Base-by-base conservation (phyloP, 164 flowering plant species). In the Vitis rotundifolia region DNA sequence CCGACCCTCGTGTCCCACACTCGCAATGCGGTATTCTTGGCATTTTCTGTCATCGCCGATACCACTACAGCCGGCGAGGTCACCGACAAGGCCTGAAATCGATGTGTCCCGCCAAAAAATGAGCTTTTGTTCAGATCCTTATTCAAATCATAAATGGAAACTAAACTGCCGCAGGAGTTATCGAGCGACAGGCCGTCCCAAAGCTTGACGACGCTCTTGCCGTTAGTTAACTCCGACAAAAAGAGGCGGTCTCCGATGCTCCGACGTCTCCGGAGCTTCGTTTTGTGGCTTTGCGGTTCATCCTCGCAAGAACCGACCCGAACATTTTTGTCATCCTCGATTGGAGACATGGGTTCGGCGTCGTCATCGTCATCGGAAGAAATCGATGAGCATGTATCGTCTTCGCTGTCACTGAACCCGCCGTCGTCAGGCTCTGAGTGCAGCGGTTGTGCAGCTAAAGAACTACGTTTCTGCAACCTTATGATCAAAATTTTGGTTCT, bases 151-250 rank as follows among this genome's bases (percentile, higher is more conserved):
- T 78, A 83, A 18, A 84, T 50, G 10, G 88, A 74, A 49, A 84
- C 72, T 0, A 67, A 62, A 49, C 75, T 78, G 8, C 63, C 59
- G 3, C 75, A 49, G 0, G 76, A 53, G 28, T 72, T 69, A 7
- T 77, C 73, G 50, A 50, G 15, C 11, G 83, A 82, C 10, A 80
- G 48, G 37, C 76, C 77, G 22, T 91, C 92, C 97, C 97, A 93
- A 0, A 91, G 77, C 77, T 88, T 93, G 13, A 93, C 98, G 14
- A 91, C 92, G 67, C 78, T 84, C 49, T 76, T 85, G 11, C 91
- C 86, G 51, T 55, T 59, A 8, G 81, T 62, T 55, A 86, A 79
- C 0, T 86, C 93, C 28, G 86, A 59, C 85, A 83, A 82, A 6
- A 89, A 80, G 55, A 85, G 80, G 11, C 61, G 44, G 12, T 74